phyloP scores from a whole-genome alignment of 306 rosid species.

The Cercis canadensis region DNA sequence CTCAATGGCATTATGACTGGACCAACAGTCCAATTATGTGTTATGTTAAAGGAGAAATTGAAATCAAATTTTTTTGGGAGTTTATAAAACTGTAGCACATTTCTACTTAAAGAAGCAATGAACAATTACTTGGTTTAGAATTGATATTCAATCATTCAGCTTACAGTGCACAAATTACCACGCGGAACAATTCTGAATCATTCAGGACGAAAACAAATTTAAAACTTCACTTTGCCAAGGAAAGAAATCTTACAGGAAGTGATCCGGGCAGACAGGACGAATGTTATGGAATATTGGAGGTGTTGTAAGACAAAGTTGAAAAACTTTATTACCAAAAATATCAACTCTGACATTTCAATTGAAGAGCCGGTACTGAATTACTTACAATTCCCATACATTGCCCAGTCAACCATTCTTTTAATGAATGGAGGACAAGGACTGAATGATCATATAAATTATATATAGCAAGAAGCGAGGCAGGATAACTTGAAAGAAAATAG shows the following conservation, averaged over 20 bases:
- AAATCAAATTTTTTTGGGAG: neutral
- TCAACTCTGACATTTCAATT: neutral
- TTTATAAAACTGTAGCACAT: neutral
- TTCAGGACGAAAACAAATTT: neutral
- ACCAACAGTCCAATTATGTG: conserved; percentile 29
- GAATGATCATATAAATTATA: neutral
- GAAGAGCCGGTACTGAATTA: neutral
- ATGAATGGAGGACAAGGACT: conserved; percentile 23
- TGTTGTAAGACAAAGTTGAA: neutral
- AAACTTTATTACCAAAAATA: neutral
- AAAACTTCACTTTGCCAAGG: neutral
- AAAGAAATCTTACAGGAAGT: neutral
- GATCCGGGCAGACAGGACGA: neutral
- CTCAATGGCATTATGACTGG: conserved; percentile 61
- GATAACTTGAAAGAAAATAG: neutral
- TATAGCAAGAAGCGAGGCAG: neutral
- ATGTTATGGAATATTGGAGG: neutral
- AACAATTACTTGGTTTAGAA: neutral
- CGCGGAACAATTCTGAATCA: neutral
- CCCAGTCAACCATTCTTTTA: neutral
- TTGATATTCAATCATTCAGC: neutral
- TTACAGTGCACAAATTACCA: neutral
- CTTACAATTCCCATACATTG: neutral
- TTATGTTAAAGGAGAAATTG: conserved; percentile 7
- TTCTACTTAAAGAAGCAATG: conserved; percentile 6